These are phyloP conservation scores for Drechslerella stenobrocha DNA, from an alignment of 2,329 filamentous ascomycete species.

Conservation along the genomic window DNA sequence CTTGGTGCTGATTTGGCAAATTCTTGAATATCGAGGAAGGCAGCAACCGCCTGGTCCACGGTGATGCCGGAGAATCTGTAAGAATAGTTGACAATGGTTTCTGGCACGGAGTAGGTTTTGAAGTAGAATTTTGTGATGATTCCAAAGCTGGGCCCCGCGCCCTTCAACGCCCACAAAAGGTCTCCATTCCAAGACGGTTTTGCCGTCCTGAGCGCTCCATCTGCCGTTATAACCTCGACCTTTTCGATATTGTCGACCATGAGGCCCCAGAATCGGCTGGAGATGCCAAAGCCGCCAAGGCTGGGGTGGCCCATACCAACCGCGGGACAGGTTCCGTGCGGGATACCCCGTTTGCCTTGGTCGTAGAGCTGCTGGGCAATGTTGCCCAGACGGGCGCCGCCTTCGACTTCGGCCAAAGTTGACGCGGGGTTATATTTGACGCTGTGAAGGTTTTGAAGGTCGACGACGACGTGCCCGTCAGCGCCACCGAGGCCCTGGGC, in stretches of 20 bases:
- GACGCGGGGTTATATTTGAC: conserved; percentile 57
- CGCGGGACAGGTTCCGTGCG: conserved; percentile 51
- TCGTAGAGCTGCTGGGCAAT: conserved; percentile 56
- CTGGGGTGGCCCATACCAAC: conserved; percentile 57
- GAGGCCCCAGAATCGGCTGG: conserved; percentile 60
- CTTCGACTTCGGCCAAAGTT: conserved; percentile 58
- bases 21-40: conserved; percentile 53
- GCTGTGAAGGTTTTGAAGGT: conserved; percentile 58
- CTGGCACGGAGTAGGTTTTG: conserved; percentile 56
- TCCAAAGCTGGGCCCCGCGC: conserved; percentile 58
- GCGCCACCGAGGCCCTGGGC: conserved; percentile 60
- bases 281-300: conserved; percentile 57
- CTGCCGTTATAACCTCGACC: conserved; percentile 59
- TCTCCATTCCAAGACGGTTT: conserved; percentile 55
- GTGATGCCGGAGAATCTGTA: conserved; percentile 55
- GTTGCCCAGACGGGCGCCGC: conserved; percentile 60
- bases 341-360: conserved; percentile 54
- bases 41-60: conserved; percentile 56
- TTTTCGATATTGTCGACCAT: conserved; percentile 60
- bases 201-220: conserved; percentile 43
- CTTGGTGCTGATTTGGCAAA: conserved; percentile 49
- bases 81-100: conserved; percentile 54
- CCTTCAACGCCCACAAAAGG: conserved; percentile 58
- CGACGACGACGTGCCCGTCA: conserved; percentile 60
- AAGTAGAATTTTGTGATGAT: conserved; percentile 57